Evolutionary conservation across 192 early-diverging fungal species (phyloP), one percentile per base, ranked within the genome.

Genomic region (Oehlia diaphana): DNA sequence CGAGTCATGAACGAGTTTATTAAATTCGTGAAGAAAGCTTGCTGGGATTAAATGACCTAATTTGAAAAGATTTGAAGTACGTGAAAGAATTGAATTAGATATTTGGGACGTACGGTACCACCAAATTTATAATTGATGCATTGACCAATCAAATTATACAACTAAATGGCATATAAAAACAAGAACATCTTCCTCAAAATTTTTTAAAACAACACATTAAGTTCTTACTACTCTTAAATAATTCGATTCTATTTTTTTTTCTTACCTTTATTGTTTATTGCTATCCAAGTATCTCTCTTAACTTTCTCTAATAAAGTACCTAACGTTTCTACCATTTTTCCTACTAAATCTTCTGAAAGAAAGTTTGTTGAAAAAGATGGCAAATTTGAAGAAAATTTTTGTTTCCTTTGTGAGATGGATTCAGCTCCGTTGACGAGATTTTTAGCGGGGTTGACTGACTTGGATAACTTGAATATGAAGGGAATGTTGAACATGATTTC

Each of bases 1-100:
- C 39, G 77, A 10, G 28, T 78, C 77, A 23, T 78, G 39, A 16
- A 78, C n/a, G 9, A 78, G 66, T 35, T 78, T 78, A 69, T 78
- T 78, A 78, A 69, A 78, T n/a, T 78, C 77, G 2, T 23, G 44
- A 16, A 68, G 64, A 78, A 78, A 69, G 61, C 58, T 35, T 69
- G 64, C 13, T 16, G 49, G 77, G 28, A 78, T 78, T 16, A 65
- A 5, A 35, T 68, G 31, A 68, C 58, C 77, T 50, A 69, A 23
- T 42, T 23, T n/a, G 13, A 12, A 47, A 67, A 62, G 31, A 16
- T 44, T 10, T 64, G 23, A 39, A 68, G 42, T 47, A 78, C 2
- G n/a, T 23, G 35, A 67, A 28, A 23, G 31, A 76, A 9, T n/a
- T 12, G 33, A 74, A 33, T 49, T 28, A 73, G 12, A 19, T 33